A percentile compares a stretch with the other conserved stretches of the same genome.
Conservation (phyloP, 2,329 filamentous ascomycete species). For the Hypoxylon sp. region DNA sequence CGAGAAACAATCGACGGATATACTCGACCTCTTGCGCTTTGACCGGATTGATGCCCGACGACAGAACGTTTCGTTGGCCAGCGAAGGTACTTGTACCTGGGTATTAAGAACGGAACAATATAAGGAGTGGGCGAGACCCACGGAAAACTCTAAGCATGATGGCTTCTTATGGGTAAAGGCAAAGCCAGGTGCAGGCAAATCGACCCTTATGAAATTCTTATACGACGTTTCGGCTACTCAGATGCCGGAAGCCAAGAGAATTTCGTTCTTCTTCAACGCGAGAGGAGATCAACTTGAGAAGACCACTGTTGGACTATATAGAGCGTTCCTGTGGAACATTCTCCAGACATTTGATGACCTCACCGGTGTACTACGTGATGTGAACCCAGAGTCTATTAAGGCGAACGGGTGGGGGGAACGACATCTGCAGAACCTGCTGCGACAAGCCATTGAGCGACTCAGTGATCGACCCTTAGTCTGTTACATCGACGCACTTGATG, state of each 20-base stretch:
- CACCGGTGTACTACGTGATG: not conserved
- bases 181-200: not conserved
- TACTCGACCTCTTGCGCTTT: not conserved
- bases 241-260: not conserved
- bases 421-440: not conserved
- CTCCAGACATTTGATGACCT: not conserved
- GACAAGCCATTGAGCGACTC: not conserved
- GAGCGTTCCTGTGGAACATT: not conserved
- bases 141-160: not conserved
- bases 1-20: too few relatives aligned
- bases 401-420: not conserved
- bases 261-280: slow-evolving; percentile 6
- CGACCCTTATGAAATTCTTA: not conserved
- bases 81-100: not conserved
- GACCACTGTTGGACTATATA: not conserved
- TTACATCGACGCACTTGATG: slow-evolving; percentile 2
- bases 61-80: not conserved
- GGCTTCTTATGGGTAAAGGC: not conserved
- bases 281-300: not conserved
- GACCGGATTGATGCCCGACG: not conserved
- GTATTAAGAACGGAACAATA: not conserved
- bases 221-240: not conserved
- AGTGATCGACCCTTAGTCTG: not conserved
- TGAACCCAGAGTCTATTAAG: not conserved
- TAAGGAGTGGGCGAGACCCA: not conserved